Base-by-base conservation (phyloP, 2,329 filamentous ascomycete genomes). In the Aureobasidium subglaciale region DNA sequence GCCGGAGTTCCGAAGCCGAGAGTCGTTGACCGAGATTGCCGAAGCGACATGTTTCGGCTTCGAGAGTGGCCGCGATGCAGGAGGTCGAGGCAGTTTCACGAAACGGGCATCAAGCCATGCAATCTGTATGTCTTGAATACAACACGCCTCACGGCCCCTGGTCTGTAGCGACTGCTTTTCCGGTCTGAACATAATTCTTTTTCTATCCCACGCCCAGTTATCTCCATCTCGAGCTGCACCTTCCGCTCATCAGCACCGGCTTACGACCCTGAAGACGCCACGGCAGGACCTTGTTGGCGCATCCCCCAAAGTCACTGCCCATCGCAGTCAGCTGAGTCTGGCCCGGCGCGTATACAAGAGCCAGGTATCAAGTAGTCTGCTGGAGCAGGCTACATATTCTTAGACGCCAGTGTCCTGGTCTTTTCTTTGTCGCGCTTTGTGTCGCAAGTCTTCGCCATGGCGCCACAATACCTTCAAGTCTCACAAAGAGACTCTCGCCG, bases 401-500 rank as follows among this genome's bases (percentile, higher is more conserved):
- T 40, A 52, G 35, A 25, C 50, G 13, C 11, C 20, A 4, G 24
- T 38, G 50, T 54, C 50, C 38, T 25, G 38, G 38, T 8, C 24
- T 7, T 25, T 54, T 18, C 29, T 54, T 38, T 54, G 50, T 54
- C 20, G 37, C 37, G n/a, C 27, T 53, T 53, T 37, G 22, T 25
- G 16, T 54, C 50, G 27, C 37, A 43, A n/a, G 10, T 37, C 29
- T 2, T 25, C n/a, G 27, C 4, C 50, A 54, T 54, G 50, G 50
- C 50, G 29, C 50, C 38, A 18, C 18, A 18, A 6, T 54, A 30
- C 30, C 30, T 54, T 4, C 37, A 40, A 40, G 38, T 54, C 37
- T 54, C 50, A 54, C 50, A 54, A 54, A 54, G 38, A 43, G 50
- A 54, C 30, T 6, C 1, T 6, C 37, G 50, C 15, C 50, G 50